Evolutionary conservation across 2,329 filamentous ascomycete genomes (phyloP).

Genomic region (Ophiosphaerella narmari): DNA sequence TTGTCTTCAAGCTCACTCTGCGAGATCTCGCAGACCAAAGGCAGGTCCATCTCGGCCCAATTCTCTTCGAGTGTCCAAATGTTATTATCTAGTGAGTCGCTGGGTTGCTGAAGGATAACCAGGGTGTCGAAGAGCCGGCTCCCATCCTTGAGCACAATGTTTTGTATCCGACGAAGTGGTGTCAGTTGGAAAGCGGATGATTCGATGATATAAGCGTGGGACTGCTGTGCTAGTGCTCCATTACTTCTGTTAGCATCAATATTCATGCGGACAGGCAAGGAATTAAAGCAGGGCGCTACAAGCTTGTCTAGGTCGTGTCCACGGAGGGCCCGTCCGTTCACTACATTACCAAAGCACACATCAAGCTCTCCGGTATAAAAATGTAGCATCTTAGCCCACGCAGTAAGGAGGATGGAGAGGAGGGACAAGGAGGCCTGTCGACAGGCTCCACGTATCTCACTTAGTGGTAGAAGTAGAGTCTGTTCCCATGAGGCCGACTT

Average conservation of each 20-base stretch:
- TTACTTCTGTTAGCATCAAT: slow-evolving; percentile 57
- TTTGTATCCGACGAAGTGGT: slow-evolving; percentile 73
- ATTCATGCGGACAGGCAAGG: slow-evolving; percentile 71
- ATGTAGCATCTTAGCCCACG: slow-evolving; percentile 71
- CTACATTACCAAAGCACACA: slow-evolving; percentile 84
- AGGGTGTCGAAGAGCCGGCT: slow-evolving; percentile 76
- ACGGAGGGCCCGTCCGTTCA: slow-evolving; percentile 73
- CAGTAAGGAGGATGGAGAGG: slow-evolving; percentile 70
- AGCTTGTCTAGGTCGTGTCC: slow-evolving; percentile 70
- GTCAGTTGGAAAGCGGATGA: slow-evolving; percentile 74
- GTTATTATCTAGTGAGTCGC: slow-evolving; percentile 48
- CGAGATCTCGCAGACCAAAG: slow-evolving; percentile 75
- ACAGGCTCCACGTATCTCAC: slow-evolving; percentile 24
- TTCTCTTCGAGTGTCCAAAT: slow-evolving; percentile 60
- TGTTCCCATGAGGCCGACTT: background rate
- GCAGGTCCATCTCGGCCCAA: slow-evolving; percentile 70
- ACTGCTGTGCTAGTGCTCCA: slow-evolving; percentile 60
- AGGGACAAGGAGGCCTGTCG: slow-evolving; percentile 49
- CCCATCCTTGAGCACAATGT: slow-evolving; percentile 51
- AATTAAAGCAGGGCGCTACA: slow-evolving; percentile 93
- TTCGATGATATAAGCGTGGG: slow-evolving; percentile 67
- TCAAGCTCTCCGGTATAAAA: slow-evolving; percentile 63
- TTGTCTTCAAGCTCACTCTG: slow-evolving; percentile 59
- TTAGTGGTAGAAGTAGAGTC: slow-evolving; percentile 25
- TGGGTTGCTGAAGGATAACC: slow-evolving; percentile 73